Evolutionary conservation across 208 protist species (phyloP), one percentile per base, ranked within the genome.

Genomic region (Crithidia brevicula): DNA sequence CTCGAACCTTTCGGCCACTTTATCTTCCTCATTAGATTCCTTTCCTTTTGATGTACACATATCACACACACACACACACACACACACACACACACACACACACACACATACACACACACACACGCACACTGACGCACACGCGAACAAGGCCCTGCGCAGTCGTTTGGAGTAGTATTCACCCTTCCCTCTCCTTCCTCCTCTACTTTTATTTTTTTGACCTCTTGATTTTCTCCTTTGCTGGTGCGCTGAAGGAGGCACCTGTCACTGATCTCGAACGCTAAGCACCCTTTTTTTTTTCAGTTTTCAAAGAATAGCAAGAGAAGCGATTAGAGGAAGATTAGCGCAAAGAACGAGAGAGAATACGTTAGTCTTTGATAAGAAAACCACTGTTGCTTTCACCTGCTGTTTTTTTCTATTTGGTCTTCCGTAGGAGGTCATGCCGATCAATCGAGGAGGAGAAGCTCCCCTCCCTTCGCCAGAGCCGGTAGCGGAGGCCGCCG

Each of bases 81-180:
- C 28, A 56, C 28, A 56, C 5, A 38, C 46, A 6, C 49, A 63
- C 56, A 63, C 56, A 5, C 56, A 43, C 34, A 46, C 30, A 13
- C 27, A 56, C 50, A 11, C 28, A 56, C 28, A 56, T 3, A 38
- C 46, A 6, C 49, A 63, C 56, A 63, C 56, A 5, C 56, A 43
- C 34, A 46, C 46, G 50, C 6, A 56, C 25, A 64, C 40, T 27
- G 28, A 33, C 22, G 23, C 42, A 22, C 8, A 1, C 58, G 31
- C 58, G n/a, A n/a, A n/a, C n/a, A n/a, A n/a, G n/a, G n/a, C n/a
- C n/a, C n/a, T n/a, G n/a, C n/a, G n/a, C n/a, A n/a, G n/a, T n/a
- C n/a, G n/a, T n/a, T n/a, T n/a, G n/a, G n/a, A n/a, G n/a, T n/a
- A n/a, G n/a, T n/a, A n/a, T n/a, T n/a, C n/a, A n/a, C n/a, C n/a